Conservation (phyloP, 2,329 filamentous ascomycete species). For the Monilinia aucupariae region DNA sequence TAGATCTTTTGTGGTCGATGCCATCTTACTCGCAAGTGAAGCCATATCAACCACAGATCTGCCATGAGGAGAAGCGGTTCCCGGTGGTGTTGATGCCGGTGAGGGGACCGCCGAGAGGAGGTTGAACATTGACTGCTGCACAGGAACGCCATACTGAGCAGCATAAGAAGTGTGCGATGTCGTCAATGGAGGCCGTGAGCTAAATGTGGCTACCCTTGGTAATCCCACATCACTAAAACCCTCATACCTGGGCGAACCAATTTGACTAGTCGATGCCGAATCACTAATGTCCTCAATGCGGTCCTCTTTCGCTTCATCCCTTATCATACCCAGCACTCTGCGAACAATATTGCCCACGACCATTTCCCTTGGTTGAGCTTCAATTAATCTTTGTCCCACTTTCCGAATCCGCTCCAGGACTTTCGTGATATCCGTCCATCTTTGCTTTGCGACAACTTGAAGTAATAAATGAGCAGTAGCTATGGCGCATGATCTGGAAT, state of each 20-base stretch:
- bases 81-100: constrained; percentile 49
- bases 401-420: constrained; percentile 76
- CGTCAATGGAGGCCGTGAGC: constrained; percentile 54
- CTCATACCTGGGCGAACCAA: constrained; percentile 29
- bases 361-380: constrained; percentile 83
- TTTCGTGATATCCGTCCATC: constrained; percentile 69
- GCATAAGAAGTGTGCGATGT: constrained; percentile 60
- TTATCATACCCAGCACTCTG: constrained; percentile 81
- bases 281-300: constrained; percentile 50
- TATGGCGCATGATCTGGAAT: constrained; percentile 81
- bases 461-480: constrained; percentile 86
- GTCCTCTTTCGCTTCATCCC: constrained; percentile 83
- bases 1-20: constrained; percentile 54
- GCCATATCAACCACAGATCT: constrained; percentile 27
- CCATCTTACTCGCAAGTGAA: constrained; percentile 31
- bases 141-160: constrained; percentile 45
- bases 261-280: constrained; percentile 31
- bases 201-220: constrained; percentile 14
- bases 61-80: constrained; percentile 44
- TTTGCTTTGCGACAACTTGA: constrained; percentile 76
- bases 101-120: constrained; percentile 67
- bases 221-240: constrained; percentile 20
- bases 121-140: constrained; percentile 74
- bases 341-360: constrained; percentile 92
- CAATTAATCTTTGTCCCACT: constrained; percentile 67